phyloP scores from a whole-genome alignment of 2,329 filamentous ascomycete species.

The Hysterium pulicare region DNA sequence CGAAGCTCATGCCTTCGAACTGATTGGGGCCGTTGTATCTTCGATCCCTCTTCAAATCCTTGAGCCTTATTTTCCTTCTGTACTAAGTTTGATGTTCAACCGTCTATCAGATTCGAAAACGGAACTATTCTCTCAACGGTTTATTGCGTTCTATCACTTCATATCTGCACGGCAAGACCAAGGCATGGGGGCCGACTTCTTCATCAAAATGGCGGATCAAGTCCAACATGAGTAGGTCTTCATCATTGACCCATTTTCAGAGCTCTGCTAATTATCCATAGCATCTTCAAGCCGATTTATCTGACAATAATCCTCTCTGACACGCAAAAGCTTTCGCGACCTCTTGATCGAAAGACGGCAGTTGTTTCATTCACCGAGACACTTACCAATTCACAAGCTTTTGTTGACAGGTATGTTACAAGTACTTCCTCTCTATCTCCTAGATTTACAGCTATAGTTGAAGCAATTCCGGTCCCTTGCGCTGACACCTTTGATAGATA shows the following conservation, averaged over 20 bases:
- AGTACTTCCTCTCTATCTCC: background rate
- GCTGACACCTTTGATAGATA: slow-evolving; percentile 28
- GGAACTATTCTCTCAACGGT: slow-evolving; percentile 80
- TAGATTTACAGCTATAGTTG: background rate
- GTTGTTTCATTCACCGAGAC: slow-evolving; percentile 93
- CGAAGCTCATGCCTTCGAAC: slow-evolving; percentile 82
- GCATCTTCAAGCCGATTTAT: slow-evolving; percentile 82
- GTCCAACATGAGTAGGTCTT: slow-evolving; percentile 65
- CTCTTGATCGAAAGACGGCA: slow-evolving; percentile 87
- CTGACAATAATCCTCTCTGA: slow-evolving; percentile 80
- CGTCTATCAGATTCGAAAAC: slow-evolving; percentile 69
- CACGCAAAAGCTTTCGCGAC: slow-evolving; percentile 82
- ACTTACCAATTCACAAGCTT: slow-evolving; percentile 78
- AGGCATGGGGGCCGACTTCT: slow-evolving; percentile 89
- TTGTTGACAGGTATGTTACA: slow-evolving; percentile 65
- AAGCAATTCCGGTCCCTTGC: background rate
- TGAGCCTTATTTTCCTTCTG: slow-evolving; percentile 72
- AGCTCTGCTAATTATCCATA: slow-evolving; percentile 27
- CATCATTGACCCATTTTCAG: background rate
- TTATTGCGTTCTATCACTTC: slow-evolving; percentile 92
- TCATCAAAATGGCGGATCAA: slow-evolving; percentile 78
- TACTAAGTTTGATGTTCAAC: slow-evolving; percentile 78
- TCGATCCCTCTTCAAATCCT: slow-evolving; percentile 71
- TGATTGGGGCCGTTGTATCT: slow-evolving; percentile 76
- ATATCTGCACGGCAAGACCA: slow-evolving; percentile 74